Conservation (phyloP, 129 eudicot genomes). For the Escallonia rubra region DNA sequence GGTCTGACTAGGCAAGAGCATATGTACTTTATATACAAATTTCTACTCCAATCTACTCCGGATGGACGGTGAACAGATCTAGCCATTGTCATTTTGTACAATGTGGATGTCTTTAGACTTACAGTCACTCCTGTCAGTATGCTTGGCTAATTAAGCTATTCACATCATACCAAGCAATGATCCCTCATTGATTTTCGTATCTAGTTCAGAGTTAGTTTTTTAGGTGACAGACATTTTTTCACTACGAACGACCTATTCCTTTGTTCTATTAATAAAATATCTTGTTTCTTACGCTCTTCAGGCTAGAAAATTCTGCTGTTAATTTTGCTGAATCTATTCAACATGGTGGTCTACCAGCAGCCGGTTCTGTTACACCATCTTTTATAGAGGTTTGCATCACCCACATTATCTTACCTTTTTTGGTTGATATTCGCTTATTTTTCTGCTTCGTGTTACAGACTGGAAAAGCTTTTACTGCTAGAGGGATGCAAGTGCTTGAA, state of each 20-base stretch:
- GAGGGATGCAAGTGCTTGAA: constrained; percentile 91
- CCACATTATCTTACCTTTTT: neutral
- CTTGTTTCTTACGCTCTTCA: constrained; percentile 20
- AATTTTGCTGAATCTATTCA: constrained; percentile 61
- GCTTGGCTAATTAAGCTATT: too few species aligned
- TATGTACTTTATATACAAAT: too few species aligned
- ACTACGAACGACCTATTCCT: neutral
- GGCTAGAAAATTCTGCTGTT: constrained; percentile 72
- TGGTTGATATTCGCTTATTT: neutral
- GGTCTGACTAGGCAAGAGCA: too few species aligned
- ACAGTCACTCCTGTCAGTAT: too few species aligned
- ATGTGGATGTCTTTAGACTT: too few species aligned
- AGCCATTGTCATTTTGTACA: too few species aligned
- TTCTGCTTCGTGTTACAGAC: constrained; percentile 33
- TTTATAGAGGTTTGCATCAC: constrained; percentile 57
- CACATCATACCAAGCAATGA: neutral
- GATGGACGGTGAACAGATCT: too few species aligned
- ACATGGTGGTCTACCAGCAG: constrained; percentile 62
- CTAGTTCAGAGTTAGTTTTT: neutral
- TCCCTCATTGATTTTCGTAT: neutral
- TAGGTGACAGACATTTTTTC: neutral
- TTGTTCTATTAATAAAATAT: neutral
- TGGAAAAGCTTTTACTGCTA: constrained; percentile 89
- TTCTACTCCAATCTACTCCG: too few species aligned
- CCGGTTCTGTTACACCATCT: constrained; percentile 77